Evolutionary conservation across 176 grass and related monocot species (phyloP), one percentile per base, ranked within the genome.

Genomic region (Hyparrhenia diplandra): DNA sequence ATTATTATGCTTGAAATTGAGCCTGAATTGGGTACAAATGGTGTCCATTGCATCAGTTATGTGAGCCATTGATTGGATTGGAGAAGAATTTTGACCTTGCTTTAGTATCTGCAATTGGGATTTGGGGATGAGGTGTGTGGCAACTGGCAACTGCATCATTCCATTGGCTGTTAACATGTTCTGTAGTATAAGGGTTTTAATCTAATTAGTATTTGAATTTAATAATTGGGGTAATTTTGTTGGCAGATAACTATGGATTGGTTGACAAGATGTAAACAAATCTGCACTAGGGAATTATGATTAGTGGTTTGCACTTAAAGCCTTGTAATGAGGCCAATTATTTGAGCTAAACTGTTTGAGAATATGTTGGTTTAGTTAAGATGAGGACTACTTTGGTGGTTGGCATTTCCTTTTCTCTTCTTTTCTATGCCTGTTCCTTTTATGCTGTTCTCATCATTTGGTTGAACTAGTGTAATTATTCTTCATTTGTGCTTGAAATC

Each of bases 391-490:
- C 71, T 63, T 13, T 74, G 74, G 80, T 89, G 67, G 83, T 85
- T 90, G 61, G 30, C 54, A 42, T 90, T 75, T 86, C 84, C 23
- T 82, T 89, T 82, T 89, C 87, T 59, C 45, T 77, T 74, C 83
- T 58, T 72, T 67, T 74, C 34, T 69, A 20, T 58, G 43, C 35
- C 69, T 21, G n/a, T 80, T 54, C 71, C 36, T 27, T 69, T 63
- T 45, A 18, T 51, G 45, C 41, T 49, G 8, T 32, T n/a, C 45
- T 79, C 25, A 69, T 70, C 23, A 62, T 84, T 80, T 65, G 42
- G 76, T 87, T 83, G 36, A 87, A 76, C 37, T 47, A 76, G 70
- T 84, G 70, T 75, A 84, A 60, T 58, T 67, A 51, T 73, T 78
- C 39, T 59, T 85, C 59, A 67, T 82, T 71, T 80, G 25, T 76